These are phyloP conservation scores for Halenospora varia DNA, from an alignment of 495 filamentous ascomycete species.

Conservation along the genomic window DNA sequence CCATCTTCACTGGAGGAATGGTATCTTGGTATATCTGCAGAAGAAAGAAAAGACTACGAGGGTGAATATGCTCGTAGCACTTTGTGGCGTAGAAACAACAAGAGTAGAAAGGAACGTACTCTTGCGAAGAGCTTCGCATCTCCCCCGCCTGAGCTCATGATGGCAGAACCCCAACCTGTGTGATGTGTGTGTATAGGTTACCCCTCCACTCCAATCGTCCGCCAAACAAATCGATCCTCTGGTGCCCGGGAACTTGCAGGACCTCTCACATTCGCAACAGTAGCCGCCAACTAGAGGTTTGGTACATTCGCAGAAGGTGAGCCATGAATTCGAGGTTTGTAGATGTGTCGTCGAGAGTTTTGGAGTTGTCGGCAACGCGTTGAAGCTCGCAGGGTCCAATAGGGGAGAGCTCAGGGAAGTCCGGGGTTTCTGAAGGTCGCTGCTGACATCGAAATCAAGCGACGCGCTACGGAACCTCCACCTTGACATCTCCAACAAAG, in stretches of 20 bases:
- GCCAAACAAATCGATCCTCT: conserved; percentile 30
- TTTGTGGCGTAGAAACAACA: conserved; percentile 3
- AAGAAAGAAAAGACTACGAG: not conserved
- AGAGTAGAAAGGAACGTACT: conserved; percentile 56
- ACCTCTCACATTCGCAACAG: conserved; percentile 29
- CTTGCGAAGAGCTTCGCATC: conserved; percentile 99
- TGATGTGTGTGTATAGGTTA: conserved; percentile 11
- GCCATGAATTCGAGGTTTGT: conserved; percentile 24
- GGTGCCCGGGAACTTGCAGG: conserved; percentile 26
- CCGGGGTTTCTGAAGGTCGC: not conserved
- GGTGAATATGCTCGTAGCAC: not conserved
- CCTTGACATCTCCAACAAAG: not conserved
- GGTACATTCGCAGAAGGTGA: conserved; percentile 12
- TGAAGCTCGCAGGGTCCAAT: conserved; percentile 25
- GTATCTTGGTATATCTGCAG: not conserved
- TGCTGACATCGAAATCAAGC: not conserved
- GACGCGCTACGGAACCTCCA: not conserved
- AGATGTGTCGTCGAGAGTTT: conserved; percentile 9
- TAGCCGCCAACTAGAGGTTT: conserved; percentile 17
- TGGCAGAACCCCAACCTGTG: conserved; percentile 27
- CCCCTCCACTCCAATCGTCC: conserved; percentile 18
- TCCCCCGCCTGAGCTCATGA: conserved; percentile 76
- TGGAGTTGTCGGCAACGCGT: conserved; percentile 11
- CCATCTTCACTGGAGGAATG: conserved; percentile 1
- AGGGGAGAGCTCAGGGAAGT: conserved; percentile 15